A percentile compares a stretch with the other conserved stretches of the same genome.
These are phyloP conservation scores for Pythium insidiosum DNA, from an alignment of 352 stramenopile species.

Conservation along the genomic window DNA sequence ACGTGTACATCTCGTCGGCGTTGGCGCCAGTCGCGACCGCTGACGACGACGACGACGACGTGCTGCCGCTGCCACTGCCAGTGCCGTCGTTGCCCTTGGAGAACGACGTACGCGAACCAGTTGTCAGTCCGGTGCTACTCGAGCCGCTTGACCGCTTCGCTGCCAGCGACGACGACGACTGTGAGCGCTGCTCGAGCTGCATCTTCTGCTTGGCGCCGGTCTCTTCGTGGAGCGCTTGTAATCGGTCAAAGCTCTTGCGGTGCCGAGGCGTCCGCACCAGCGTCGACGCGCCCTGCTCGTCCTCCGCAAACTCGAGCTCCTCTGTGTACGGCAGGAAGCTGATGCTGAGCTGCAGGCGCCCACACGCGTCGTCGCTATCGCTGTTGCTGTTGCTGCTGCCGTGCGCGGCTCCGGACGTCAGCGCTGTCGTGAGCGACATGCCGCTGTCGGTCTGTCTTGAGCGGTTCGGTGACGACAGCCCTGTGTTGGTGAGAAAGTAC, in stretches of 20 bases:
- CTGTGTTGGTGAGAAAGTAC: slow-evolving; percentile 21
- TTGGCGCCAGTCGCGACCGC: neutral
- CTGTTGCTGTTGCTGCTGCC: slow-evolving; percentile 4
- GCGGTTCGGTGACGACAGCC: slow-evolving; percentile 3
- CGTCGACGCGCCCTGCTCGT: slow-evolving; percentile 19
- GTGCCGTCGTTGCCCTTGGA: slow-evolving; percentile 3
- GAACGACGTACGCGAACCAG: too few species aligned
- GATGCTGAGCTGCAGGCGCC: slow-evolving; percentile 69
- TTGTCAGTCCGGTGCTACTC: too few species aligned
- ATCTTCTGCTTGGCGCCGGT: slow-evolving; percentile 40
- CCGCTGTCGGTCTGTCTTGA: too few species aligned
- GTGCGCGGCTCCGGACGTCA: neutral
- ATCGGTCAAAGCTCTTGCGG: slow-evolving; percentile 71
- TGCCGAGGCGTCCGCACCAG: slow-evolving; percentile 26
- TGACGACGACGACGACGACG: slow-evolving; percentile 4
- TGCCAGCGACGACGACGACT: slow-evolving; percentile 1
- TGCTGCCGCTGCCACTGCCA: neutral
- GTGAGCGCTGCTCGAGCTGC: slow-evolving; percentile 23
- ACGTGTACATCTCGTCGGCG: slow-evolving; percentile 72
- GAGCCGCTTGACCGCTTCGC: too few species aligned
- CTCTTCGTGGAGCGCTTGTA: slow-evolving; percentile 67
- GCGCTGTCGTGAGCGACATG: neutral
- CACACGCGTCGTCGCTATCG: slow-evolving; percentile 24
- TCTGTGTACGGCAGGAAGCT: slow-evolving; percentile 65
- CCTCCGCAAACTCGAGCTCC: slow-evolving; percentile 30